Percentiles rank a stretch among this genome's conserved stretches.
Conservation (phyloP, 1,284 basidiomycete species). For the Cutaneotrichosporon arboriforme region DNA sequence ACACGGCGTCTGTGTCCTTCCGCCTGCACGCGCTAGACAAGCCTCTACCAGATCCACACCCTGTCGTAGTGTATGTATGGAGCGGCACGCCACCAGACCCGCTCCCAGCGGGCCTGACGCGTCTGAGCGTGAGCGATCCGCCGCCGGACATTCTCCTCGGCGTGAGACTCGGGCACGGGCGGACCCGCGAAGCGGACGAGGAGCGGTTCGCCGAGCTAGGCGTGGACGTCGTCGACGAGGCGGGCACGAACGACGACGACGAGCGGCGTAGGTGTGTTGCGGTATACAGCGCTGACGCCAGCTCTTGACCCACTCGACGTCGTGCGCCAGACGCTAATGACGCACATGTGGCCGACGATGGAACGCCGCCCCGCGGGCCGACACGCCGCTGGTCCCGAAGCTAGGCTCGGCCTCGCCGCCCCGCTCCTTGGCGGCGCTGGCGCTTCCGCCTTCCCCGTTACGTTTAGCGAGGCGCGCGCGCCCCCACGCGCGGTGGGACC, state of each 20-base stretch:
- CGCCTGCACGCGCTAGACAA: constrained; percentile 40
- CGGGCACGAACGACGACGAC: constrained; percentile 32
- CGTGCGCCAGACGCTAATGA: constrained; percentile 40
- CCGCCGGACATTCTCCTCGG: constrained; percentile 37
- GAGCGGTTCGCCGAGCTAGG: constrained; percentile 39
- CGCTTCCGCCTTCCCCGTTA: constrained; percentile 11
- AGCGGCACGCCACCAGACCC: constrained; percentile 19
- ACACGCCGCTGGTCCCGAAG: constrained; percentile 9
- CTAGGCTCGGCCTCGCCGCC: background rate
- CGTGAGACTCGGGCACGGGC: constrained; percentile 17
- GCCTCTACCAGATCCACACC: constrained; percentile 39
- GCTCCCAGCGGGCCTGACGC: constrained; percentile 25
- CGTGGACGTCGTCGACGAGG: constrained; percentile 40
- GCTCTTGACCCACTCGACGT: constrained; percentile 33
- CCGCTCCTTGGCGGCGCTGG: background rate
- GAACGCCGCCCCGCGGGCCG: constrained; percentile 12
- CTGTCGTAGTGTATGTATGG: constrained; percentile 28
- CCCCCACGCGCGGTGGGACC: constrained; percentile 1
- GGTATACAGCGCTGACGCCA: constrained; percentile 11
- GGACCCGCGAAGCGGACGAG: constrained; percentile 9
- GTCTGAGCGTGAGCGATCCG: constrained; percentile 25
- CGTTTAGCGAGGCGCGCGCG: constrained; percentile 1
- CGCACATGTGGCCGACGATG: constrained; percentile 46
- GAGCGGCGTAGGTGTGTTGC: constrained; percentile 34
- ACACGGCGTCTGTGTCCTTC: constrained; percentile 70